Base-by-base conservation (phyloP, 2,329 filamentous ascomycete genomes). In the Dactylonectria estremocensis region DNA sequence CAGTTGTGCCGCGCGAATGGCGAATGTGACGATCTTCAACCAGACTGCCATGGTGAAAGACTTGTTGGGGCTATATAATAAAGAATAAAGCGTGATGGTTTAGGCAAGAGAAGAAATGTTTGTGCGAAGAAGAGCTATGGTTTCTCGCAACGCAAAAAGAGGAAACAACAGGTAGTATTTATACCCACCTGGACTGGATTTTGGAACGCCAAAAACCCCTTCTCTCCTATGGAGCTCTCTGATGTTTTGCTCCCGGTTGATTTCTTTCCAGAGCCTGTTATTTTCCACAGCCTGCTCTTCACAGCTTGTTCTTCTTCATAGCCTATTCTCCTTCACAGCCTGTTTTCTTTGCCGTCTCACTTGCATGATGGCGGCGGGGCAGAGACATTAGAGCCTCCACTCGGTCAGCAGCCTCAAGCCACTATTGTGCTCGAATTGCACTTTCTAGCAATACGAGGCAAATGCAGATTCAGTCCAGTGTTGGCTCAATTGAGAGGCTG, bases 21-120 rank as follows among this genome's bases (percentile, higher is more conserved):
- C 10, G 16, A 62, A 28, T 11, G 52, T 62, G 22, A 40, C 16
- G 52, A 62, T 49, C 50, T 62, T 62, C 5, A 28, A 33, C 50
- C 22, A 56, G 10, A 18, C 52, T 11, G 50, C 43, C 60, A 62
- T 62, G 7, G 37, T 62, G 40, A 24, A 49, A 22, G 14, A 22
- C 4, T 6, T 59, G 7, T 5, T 13, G 11, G 2, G 66, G 33
- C 8, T 22, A 3, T 3, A 8, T 8, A 20, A 18, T 28, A 28
- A 28, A 48, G 20, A 20, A 18, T 28, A 28, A 28, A 48, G 18
- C 5, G 18, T 3, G 7, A 22, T 48, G n/a, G 10, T 22, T 2
- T 14, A 20, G 4, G 20, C n/a, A 7, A 20, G 43, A 2, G n/a
- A 46, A 20, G 13, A 48, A n/a, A 10, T 3, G 45, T 13, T 11